These are phyloP conservation scores for Ganoderma sinense DNA, from an alignment of 1,284 basidiomycete genomes.

Conservation along the genomic window DNA sequence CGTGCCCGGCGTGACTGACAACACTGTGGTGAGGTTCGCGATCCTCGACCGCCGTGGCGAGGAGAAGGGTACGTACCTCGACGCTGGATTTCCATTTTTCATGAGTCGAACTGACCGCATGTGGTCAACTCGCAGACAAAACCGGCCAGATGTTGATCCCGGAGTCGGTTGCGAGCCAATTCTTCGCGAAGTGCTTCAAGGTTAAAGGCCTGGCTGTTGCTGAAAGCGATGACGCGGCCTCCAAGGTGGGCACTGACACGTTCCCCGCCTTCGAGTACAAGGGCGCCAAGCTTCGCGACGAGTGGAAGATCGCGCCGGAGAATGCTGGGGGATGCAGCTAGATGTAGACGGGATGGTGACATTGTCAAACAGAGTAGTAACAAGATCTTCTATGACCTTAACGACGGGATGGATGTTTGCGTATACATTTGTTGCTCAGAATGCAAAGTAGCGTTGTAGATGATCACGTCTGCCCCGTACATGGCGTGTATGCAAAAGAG, in stretches of 20 bases:
- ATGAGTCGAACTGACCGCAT: not conserved
- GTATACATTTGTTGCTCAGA: too few species aligned
- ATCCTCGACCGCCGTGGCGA: conserved; percentile 1
- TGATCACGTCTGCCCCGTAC: too few species aligned
- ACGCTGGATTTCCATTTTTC: not conserved
- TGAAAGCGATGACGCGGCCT: not conserved
- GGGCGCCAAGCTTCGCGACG: not conserved
- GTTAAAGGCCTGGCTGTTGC: not conserved
- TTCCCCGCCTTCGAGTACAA: conserved; percentile 1
- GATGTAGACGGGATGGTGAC: not conserved
- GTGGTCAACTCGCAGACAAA: not conserved
- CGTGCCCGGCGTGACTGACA: not conserved
- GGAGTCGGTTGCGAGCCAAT: not conserved
- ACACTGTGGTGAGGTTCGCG: not conserved
- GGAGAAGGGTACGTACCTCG: not conserved
- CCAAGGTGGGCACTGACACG: not conserved
- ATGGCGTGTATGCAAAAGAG: too few species aligned
- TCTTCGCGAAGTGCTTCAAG: not conserved
- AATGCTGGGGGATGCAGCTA: not conserved
- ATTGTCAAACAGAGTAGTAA: not conserved
- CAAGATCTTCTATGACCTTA: too few species aligned
- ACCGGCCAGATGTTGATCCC: not conserved
- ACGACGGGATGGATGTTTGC: too few species aligned
- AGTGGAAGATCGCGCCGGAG: conserved; percentile 1
- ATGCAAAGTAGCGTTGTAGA: too few species aligned